Conservation (phyloP, 2,329 filamentous ascomycete species). For the Fusarium nurragi region DNA sequence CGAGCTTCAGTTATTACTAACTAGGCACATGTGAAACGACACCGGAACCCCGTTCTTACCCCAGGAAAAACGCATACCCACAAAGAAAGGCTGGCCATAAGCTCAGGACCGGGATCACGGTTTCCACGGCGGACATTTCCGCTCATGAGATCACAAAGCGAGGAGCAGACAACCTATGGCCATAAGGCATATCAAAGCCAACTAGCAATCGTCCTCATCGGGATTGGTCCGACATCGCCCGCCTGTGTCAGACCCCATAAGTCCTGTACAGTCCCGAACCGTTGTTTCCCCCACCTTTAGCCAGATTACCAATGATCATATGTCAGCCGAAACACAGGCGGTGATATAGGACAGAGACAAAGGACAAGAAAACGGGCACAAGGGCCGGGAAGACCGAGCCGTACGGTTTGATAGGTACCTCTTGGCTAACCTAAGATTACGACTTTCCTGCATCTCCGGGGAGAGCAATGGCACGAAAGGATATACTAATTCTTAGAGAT, state of each 20-base stretch:
- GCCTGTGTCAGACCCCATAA: conserved; percentile 15
- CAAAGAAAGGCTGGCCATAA: conserved; percentile 1
- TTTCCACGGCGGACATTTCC: conserved; percentile 17
- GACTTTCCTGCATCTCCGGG: conserved; percentile 38
- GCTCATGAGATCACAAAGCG: conserved; percentile 31
- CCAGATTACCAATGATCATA: conserved; percentile 37
- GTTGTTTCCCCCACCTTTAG: conserved; percentile 15
- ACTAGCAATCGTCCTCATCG: conserved; percentile 28
- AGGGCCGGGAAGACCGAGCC: conserved; percentile 19
- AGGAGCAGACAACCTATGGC: conserved; percentile 30
- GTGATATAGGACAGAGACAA: conserved; percentile 25
- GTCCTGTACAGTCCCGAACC: conserved; percentile 9
- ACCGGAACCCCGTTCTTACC: conserved; percentile 2
- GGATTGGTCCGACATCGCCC: conserved; percentile 45
- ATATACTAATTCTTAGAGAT: conserved; percentile 6
- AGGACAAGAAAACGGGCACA: background rate
- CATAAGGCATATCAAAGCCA: conserved; percentile 19
- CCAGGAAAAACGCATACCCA: conserved; percentile 18
- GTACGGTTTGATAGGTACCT: conserved; percentile 40
- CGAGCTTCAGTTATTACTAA: conserved; percentile 4
- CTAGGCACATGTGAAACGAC: background rate
- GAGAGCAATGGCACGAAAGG: conserved; percentile 3
- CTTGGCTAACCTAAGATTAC: conserved; percentile 18
- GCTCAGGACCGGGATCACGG: conserved; percentile 9
- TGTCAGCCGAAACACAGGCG: conserved; percentile 40